Conservation (phyloP, 1,284 basidiomycete genomes). For the Ustilago lituana region DNA sequence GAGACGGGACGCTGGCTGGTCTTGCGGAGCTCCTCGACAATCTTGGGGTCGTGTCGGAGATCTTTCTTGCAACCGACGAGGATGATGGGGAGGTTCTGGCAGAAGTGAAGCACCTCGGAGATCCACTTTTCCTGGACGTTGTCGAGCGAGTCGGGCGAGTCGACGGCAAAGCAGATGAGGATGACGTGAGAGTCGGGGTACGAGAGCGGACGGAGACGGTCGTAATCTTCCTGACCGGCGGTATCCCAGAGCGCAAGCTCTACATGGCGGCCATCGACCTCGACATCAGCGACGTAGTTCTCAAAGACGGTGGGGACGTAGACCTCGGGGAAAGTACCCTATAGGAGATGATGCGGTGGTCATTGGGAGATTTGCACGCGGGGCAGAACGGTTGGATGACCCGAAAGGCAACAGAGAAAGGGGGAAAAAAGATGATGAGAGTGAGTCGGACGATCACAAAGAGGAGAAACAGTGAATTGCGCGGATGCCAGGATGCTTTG, state of each 20-base stretch:
- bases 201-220: conserved; percentile 72
- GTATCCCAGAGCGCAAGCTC: conserved; percentile 96
- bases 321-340: conserved; percentile 90
- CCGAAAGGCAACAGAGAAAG: no score
- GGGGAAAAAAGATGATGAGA: no score
- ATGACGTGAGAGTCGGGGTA: conserved; percentile 94
- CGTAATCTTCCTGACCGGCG: conserved; percentile 83
- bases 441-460: background rate
- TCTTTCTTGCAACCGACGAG: conserved; percentile 88
- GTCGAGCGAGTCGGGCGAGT: conserved; percentile 89
- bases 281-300: conserved; percentile 86
- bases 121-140: conserved; percentile 99
- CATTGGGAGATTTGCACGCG: no score
- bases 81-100: conserved; percentile 83
- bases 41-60: conserved; percentile 67
- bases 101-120: conserved; percentile 92
- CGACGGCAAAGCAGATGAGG: conserved; percentile 91
- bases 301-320: conserved; percentile 94
- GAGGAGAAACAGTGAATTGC: no score
- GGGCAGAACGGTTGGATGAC: no score
- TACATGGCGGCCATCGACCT: conserved; percentile 89
- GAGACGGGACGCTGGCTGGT: conserved; percentile 66
- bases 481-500: no score
- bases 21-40: conserved; percentile 67
- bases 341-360: background rate